Percentiles rank a stretch among this genome's conserved stretches.
phyloP scores from a whole-genome alignment of 495 filamentous ascomycete genomes.

The Hypoxylon cercidicola region DNA sequence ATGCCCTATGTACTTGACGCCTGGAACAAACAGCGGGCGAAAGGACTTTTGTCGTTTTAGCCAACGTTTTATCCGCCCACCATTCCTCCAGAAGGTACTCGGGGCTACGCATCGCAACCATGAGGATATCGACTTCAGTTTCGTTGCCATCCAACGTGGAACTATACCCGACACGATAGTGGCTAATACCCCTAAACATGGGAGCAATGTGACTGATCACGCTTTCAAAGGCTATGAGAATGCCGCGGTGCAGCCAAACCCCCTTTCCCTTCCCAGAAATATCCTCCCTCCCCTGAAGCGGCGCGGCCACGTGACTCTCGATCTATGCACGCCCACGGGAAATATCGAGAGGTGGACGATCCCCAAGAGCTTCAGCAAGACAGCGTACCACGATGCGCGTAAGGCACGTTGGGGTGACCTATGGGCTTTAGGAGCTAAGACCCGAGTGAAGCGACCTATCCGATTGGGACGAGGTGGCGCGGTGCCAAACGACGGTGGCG shows the following conservation, averaged over 20 bases:
- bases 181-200: conserved; percentile 44
- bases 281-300: conserved; percentile 86
- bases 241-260: conserved; percentile 51
- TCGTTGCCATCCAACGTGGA: conserved; percentile 86
- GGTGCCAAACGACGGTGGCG: conserved; percentile 51
- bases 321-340: conserved; percentile 88
- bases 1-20: conserved; percentile 86
- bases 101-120: conserved; percentile 77
- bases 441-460: conserved; percentile 68
- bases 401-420: conserved; percentile 93
- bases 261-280: conserved; percentile 79
- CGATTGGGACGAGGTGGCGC: conserved; percentile 64
- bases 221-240: conserved; percentile 58
- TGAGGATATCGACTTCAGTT: conserved; percentile 90
- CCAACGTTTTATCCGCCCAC: conserved; percentile 87
- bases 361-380: conserved; percentile 78
- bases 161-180: conserved; percentile 54
- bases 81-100: conserved; percentile 82
- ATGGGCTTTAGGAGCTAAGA: conserved; percentile 96
- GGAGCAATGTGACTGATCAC: conserved; percentile 41
- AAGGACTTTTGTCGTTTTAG: conserved; percentile 92
- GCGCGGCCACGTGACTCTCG: conserved; percentile 85
- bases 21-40: conserved; percentile 74
- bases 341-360: conserved; percentile 95
- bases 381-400: conserved; percentile 89